phyloP scores from a whole-genome alignment of 2,329 filamentous ascomycete species.

The Talaromyces pinophilus region DNA sequence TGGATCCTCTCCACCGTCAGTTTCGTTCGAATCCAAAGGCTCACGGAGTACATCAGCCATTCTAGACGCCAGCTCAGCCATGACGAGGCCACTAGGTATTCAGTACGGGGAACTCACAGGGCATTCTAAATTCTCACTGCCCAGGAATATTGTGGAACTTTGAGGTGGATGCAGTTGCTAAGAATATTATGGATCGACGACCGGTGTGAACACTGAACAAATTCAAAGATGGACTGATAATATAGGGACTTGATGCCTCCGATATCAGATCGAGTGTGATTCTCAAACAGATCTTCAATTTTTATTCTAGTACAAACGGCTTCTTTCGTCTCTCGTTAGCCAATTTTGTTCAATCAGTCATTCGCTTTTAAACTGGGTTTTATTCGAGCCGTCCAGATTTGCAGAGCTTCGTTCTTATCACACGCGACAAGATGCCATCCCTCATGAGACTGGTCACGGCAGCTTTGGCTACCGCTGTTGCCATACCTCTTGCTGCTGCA shows the following conservation, averaged over 20 bases:
- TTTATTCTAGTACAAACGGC: background rate
- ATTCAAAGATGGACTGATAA: background rate
- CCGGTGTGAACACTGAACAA: background rate
- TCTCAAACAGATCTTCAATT: background rate
- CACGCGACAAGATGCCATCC: slow-evolving; percentile 32
- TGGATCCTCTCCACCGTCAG: background rate
- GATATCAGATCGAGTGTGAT: background rate
- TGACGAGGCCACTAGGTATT: background rate
- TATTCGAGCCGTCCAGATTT: background rate
- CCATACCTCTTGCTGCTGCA: slow-evolving; percentile 48
- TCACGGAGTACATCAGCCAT: background rate
- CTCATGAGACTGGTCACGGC: slow-evolving; percentile 34
- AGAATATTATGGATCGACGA: background rate
- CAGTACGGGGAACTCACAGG: background rate
- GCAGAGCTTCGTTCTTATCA: background rate
- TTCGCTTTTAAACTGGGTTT: background rate
- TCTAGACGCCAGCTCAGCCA: background rate
- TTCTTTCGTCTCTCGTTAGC: background rate
- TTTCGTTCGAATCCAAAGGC: background rate
- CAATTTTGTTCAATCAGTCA: background rate
- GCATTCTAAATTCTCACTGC: background rate
- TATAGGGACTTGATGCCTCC: background rate
- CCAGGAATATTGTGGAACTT: background rate
- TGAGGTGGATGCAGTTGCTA: background rate
- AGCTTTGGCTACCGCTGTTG: slow-evolving; percentile 33